Percentiles rank a stretch among this genome's conserved stretches.
Evolutionary conservation across 2,329 filamentous ascomycete species (phyloP).

Genomic region (Diaporthe sp.): DNA sequence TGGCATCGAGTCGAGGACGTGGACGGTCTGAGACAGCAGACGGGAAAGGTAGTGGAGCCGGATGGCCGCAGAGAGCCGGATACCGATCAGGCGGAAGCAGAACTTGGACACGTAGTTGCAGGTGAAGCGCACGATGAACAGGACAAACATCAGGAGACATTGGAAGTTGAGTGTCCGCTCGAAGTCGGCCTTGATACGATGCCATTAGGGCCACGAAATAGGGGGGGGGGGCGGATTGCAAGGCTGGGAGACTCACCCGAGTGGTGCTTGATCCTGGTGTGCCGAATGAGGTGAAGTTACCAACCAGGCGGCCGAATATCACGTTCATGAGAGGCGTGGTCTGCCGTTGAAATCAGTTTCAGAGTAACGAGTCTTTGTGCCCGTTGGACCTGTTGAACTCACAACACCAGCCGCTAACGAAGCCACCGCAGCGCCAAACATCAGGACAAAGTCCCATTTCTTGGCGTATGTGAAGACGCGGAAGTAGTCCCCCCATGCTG

Average conservation of each 20-base stretch:
- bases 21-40: conserved; percentile 76
- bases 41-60: conserved; percentile 75
- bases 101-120: conserved; percentile 56
- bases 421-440: conserved; percentile 61
- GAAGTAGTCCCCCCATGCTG: conserved; percentile 39
- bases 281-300: conserved; percentile 58
- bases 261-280: conserved; percentile 20
- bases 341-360: conserved; percentile 7
- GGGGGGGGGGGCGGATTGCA: too few species aligned
- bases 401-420: conserved; percentile 65
- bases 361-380: background rate
- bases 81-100: conserved; percentile 72
- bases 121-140: conserved; percentile 32
- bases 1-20: conserved; percentile 76
- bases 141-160: conserved; percentile 33
- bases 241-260: conserved; percentile 27
- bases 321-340: conserved; percentile 74
- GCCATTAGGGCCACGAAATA: background rate
- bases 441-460: conserved; percentile 64
- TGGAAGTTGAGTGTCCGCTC: conserved; percentile 25
- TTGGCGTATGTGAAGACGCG: conserved; percentile 66
- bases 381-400: background rate
- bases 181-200: conserved; percentile 2
- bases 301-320: conserved; percentile 67
- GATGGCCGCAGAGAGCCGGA: conserved; percentile 72